Conservation (phyloP, 345 rosid species). For the Gossypium thurberi region DNA sequence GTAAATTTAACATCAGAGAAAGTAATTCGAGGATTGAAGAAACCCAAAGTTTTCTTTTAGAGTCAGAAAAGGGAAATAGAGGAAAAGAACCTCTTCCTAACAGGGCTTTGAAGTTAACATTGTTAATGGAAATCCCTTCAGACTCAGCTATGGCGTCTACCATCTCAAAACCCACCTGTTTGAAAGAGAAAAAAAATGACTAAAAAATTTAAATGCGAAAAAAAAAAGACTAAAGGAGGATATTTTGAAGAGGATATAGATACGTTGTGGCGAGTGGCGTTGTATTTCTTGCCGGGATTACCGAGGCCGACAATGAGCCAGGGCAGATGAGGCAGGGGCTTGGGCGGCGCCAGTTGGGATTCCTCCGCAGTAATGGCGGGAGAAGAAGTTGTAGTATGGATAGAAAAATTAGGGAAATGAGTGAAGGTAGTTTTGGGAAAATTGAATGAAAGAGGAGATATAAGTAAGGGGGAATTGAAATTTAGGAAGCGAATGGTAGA, state of each 20-base stretch:
- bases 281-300: slow-evolving; percentile 71
- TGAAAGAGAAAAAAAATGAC: not conserved
- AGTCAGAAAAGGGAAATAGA: not conserved
- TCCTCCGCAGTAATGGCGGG: not conserved
- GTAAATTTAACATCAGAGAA: not conserved
- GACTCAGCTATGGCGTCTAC: slow-evolving; percentile 80
- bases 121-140: slow-evolving; percentile 70
- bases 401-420: not conserved
- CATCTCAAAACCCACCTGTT: slow-evolving; percentile 74
- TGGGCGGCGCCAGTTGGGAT: not conserved
- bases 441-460: not conserved
- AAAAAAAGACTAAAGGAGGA: not conserved
- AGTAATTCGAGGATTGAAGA: not conserved
- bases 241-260: not conserved
- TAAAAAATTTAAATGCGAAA: not conserved
- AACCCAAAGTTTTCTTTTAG: not conserved
- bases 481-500: not conserved
- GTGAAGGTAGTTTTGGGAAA: not conserved
- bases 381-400: not conserved
- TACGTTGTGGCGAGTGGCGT: slow-evolving; percentile 81
- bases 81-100: slow-evolving; percentile 64
- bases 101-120: slow-evolving; percentile 58
- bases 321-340: not conserved
- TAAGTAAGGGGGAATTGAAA: not conserved
- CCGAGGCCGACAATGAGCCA: slow-evolving; percentile 95